Percentiles rank a stretch among this genome's conserved stretches.
Conservation (phyloP, 306 rosid genomes). For the Erythrophleum fordii region DNA sequence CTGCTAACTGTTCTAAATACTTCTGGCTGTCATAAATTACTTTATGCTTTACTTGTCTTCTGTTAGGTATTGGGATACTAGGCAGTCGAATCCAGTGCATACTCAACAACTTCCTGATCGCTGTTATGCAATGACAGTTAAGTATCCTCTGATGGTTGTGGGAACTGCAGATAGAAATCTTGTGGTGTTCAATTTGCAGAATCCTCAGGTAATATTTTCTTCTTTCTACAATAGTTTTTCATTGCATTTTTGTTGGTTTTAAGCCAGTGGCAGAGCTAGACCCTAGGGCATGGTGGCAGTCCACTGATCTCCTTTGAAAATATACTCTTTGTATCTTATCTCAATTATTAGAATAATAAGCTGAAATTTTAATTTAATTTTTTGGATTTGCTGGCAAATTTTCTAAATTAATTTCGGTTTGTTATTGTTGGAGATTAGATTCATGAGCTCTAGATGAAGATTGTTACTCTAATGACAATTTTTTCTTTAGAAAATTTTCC, state of each 20-base stretch:
- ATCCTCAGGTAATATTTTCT: conserved; percentile 58
- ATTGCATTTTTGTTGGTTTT: not conserved
- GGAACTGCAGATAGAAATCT: conserved; percentile 74
- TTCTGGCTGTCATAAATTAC: not conserved
- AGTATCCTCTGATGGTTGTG: conserved; percentile 74
- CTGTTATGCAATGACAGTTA: conserved; percentile 60
- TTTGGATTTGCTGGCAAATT: no score
- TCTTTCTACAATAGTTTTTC: conserved; percentile 2
- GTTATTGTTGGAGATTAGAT: no score
- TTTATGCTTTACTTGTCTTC: not conserved
- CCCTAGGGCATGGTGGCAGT: no score
- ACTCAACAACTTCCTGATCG: conserved; percentile 72
- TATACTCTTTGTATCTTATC: no score
- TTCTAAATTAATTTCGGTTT: no score
- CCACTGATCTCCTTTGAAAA: no score
- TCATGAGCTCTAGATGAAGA: no score
- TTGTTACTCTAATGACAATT: no score
- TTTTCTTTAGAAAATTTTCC: no score
- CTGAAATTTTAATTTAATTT: no score
- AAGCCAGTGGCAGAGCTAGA: no score
- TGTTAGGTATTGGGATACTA: conserved; percentile 69
- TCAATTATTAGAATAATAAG: no score
- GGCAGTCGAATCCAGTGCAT: conserved; percentile 77
- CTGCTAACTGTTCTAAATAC: not conserved
- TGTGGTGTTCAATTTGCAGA: conserved; percentile 68